Evolutionary conservation across 768 basidiomycete species (phyloP), one percentile per base, ranked within the genome.

Genomic region (Trametes sanguinea): DNA sequence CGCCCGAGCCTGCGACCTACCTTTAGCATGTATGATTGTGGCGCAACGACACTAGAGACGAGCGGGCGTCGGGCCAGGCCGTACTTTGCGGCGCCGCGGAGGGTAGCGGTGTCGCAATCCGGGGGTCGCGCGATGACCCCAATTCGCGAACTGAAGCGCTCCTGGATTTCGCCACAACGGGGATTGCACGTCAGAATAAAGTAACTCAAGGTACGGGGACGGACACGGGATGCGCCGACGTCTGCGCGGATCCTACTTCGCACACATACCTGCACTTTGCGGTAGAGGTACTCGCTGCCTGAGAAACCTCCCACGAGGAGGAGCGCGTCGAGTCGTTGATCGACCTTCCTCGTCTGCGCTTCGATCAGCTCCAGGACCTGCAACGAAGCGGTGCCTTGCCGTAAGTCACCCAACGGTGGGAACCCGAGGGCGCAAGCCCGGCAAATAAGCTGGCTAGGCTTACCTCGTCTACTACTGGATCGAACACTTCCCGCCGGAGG

Each of bases 301-400:
- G 88, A 88, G 74, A 95, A 95, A 56, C 93, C 93, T 75, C 93
- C 93, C 71, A 95, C 92, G 69, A 95, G 85, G 66, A 95, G 83
- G 54, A 95, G 76, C 8, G 92, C 93, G 79, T 94, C 86, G 71
- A 94, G 84, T 48, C 78, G 78, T 69, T 90, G 87, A 70, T 88
- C 82, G 54, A 88, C 80, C 72, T 81, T 84, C 64, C 76, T 76
- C 53, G 85, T 77, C 74, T 94, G 92, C 22, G 87, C 87, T 67
- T 92, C 90, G 67, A 94, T 86, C 68, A 94, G 80, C 27, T 85
- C 82, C 29, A 94, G 75, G 35, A 92, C 92, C 89, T 94, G 62
- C 58, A 55, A 47, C 59, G 61, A 65, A 66, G 62, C 65, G 45
- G 57, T 63, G 59, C 51, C 37, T 33, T 63, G 56, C 57, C 60